phyloP scores from a whole-genome alignment of 179 eudicot species.

The Sideroxylon spinosum region DNA sequence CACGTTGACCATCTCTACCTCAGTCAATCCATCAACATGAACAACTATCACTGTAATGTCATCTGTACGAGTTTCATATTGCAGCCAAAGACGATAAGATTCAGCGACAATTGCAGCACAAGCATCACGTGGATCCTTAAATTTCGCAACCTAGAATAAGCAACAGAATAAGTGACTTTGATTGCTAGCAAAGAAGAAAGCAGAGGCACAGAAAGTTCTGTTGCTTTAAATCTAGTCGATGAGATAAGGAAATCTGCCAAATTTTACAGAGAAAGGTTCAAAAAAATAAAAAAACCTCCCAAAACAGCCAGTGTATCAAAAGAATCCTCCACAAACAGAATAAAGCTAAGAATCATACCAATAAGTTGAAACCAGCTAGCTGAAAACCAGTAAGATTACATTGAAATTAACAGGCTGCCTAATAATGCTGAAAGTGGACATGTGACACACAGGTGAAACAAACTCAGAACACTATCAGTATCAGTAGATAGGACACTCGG shows the following conservation, averaged over 20 bases:
- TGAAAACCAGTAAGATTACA: neutral
- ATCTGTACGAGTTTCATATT: constrained; percentile 98
- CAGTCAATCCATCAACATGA: constrained; percentile 63
- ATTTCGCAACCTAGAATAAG: constrained; percentile 60
- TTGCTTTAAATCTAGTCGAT: neutral
- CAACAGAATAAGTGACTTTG: constrained; percentile 9
- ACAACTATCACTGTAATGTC: constrained; percentile 93
- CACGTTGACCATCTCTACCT: constrained; percentile 43
- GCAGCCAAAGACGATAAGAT: constrained; percentile 97
- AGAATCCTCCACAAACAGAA: neutral
- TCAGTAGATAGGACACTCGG: neutral
- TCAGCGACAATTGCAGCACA: constrained; percentile 99
- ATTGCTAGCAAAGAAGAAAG: constrained; percentile 1
- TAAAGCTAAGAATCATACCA: neutral
- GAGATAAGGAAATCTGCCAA: neutral
- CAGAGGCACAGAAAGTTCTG: neutral
- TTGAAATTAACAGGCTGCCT: neutral
- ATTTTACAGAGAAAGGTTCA: neutral
- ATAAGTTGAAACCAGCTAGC: neutral
- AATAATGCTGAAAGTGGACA: neutral
- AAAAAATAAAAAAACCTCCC: neutral
- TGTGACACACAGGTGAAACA: constrained; percentile 2
- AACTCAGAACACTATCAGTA: neutral
- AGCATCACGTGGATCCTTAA: constrained; percentile 95
- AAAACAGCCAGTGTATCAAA: neutral